Percentiles rank a stretch among this genome's conserved stretches.
Conservation (phyloP, 2,329 filamentous ascomycete genomes). For the Pezicula carpinea region DNA sequence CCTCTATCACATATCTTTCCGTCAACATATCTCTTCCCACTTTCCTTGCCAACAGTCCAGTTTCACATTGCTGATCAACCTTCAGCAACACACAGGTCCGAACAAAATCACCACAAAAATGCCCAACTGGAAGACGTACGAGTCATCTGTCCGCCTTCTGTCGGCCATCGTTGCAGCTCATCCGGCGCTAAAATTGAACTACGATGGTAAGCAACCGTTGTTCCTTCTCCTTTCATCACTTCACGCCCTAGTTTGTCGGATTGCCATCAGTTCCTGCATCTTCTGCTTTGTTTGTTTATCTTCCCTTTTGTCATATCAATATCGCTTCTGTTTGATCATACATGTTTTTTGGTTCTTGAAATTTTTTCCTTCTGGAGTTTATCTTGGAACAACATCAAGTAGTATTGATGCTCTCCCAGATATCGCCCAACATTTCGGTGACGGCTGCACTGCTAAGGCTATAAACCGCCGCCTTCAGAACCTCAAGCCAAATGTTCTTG, state of each 20-base stretch:
- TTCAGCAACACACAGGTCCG: neutral
- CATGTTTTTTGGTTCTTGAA: neutral
- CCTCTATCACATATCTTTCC: too few relatives aligned
- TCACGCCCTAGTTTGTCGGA: neutral
- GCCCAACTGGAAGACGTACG: conserved; percentile 57
- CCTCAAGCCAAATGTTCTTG: conserved; percentile 15
- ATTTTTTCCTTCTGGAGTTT: neutral
- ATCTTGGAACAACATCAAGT: neutral
- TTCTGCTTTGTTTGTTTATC: neutral
- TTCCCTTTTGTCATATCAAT: neutral
- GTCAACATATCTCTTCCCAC: too few relatives aligned
- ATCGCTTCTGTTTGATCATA: neutral
- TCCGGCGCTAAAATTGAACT: conserved; percentile 51
- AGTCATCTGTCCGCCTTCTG: conserved; percentile 55
- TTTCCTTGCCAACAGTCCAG: too few relatives aligned
- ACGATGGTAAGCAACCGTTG: conserved; percentile 47
- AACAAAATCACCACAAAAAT: conserved; percentile 29
- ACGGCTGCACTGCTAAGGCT: conserved; percentile 15
- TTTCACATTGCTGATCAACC: neutral
- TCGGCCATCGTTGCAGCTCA: conserved; percentile 57
- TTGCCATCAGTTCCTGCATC: too few relatives aligned
- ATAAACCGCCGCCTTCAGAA: conserved; percentile 16
- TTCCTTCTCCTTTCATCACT: conserved; percentile 1
- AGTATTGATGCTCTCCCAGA: conserved; percentile 9
- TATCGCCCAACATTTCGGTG: conserved; percentile 16